Evolutionary conservation across 352 stramenopile genomes (phyloP).

Genomic region (Pythium brachiatum): DNA sequence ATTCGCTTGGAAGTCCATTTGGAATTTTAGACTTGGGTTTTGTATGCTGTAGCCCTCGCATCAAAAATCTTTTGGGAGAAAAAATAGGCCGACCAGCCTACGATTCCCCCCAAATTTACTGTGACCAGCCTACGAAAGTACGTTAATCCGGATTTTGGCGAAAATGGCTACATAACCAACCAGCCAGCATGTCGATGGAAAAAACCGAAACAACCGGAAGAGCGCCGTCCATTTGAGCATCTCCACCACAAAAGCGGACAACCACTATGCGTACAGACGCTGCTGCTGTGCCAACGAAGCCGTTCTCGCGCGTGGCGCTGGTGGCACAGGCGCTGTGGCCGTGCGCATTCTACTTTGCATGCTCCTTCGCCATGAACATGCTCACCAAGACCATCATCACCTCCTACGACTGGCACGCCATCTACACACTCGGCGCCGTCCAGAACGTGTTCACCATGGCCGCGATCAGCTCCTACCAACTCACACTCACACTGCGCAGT

Average conservation of each 20-base stretch:
- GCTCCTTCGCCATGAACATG: constrained; percentile 75
- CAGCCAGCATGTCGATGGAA: neutral
- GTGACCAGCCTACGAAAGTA: too few species aligned
- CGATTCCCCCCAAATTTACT: too few species aligned
- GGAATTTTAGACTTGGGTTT: too few species aligned
- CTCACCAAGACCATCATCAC: constrained; percentile 72
- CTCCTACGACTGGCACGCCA: constrained; percentile 50
- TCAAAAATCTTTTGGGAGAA: too few species aligned
- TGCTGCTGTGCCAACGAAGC: neutral
- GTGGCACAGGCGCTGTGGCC: constrained; percentile 45
- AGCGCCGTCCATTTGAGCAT: neutral
- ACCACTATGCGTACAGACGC: neutral
- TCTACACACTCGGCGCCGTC: constrained; percentile 59
- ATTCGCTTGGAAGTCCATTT: too few species aligned
- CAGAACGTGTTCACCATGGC: constrained; percentile 65
- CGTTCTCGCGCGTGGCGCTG: neutral
- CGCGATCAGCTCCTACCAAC: constrained; percentile 34
- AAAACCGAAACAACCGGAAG: neutral
- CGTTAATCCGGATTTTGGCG: neutral
- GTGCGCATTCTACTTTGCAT: constrained; percentile 62
- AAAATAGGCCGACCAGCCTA: too few species aligned
- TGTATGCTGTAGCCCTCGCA: too few species aligned
- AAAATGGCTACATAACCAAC: neutral
- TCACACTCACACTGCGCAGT: constrained; percentile 12
- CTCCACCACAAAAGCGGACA: too few species aligned